phyloP scores from a whole-genome alignment of 371 early-diverging fungal species.

The Lichtheimia corymbifera region DNA sequence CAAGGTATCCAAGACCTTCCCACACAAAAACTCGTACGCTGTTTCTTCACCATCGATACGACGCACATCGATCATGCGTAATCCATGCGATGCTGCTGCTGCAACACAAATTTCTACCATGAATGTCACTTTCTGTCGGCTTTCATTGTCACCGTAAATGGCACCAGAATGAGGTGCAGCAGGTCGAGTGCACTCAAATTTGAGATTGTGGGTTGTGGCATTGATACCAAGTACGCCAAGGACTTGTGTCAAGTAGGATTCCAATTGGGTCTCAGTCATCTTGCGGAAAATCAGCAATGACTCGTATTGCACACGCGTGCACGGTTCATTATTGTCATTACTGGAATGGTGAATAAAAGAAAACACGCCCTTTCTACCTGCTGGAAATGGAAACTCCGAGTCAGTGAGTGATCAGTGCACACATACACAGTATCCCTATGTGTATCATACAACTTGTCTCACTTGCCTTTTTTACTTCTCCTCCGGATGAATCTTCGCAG shows the following conservation, averaged over 20 bases:
- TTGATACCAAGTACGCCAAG: constrained; percentile 11
- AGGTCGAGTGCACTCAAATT: background rate
- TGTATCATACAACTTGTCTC: too few relatives aligned
- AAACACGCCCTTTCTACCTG: background rate
- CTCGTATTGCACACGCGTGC: constrained; percentile 8
- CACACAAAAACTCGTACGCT: constrained; percentile 14
- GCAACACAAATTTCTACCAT: constrained; percentile 1
- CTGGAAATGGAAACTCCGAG: constrained; percentile 2
- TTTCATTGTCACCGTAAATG: constrained; percentile 6
- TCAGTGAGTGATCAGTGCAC: background rate
- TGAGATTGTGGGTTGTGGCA: background rate
- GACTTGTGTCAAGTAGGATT: constrained; percentile 3
- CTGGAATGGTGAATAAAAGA: constrained; percentile 1
- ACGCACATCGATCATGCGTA: constrained; percentile 10
- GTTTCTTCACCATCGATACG: constrained; percentile 7
- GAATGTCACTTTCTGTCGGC: constrained; percentile 1
- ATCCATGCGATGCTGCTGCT: constrained; percentile 6
- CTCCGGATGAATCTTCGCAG: constrained; percentile 1
- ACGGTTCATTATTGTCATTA: background rate
- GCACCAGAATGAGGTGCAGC: constrained; percentile 2
- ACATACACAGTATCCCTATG: too few relatives aligned
- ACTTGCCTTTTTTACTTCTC: constrained; percentile 1
- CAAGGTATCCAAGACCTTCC: constrained; percentile 13
- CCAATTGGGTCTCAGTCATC: constrained; percentile 1
- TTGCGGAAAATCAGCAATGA: constrained; percentile 1